A percentile compares a stretch with the other conserved stretches of the same genome.
Evolutionary conservation across 164 flowering plant genomes (phyloP).

Genomic region (Akebia trifoliata): DNA sequence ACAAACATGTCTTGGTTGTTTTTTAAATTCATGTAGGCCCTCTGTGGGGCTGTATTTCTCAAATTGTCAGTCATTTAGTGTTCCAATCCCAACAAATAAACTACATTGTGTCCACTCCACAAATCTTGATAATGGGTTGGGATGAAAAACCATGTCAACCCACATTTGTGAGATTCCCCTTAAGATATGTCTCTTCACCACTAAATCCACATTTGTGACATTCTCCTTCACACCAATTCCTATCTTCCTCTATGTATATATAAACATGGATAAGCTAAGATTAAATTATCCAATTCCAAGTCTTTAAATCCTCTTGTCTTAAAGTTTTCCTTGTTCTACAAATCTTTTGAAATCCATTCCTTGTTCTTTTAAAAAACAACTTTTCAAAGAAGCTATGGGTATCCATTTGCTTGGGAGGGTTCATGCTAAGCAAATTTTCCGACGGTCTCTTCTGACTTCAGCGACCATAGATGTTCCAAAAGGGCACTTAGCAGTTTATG

Average conservation of each 20-base stretch:
- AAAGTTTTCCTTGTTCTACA: neutral
- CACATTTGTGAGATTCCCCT: too few relatives aligned
- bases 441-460: neutral
- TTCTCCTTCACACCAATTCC: too few relatives aligned
- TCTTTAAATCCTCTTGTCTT: too few relatives aligned
- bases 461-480: slow-evolving; percentile 17
- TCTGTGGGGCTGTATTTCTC: too few relatives aligned
- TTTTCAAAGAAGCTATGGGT: slow-evolving; percentile 6
- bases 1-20: too few relatives aligned
- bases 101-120: neutral
- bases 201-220: neutral
- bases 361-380: neutral
- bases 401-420: slow-evolving; percentile 8
- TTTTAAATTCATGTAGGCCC: neutral
- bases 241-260: too few relatives aligned
- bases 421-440: slow-evolving; percentile 15
- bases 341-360: neutral
- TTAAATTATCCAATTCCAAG: too few relatives aligned
- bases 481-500: too few relatives aligned
- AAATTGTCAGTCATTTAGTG: too few relatives aligned
- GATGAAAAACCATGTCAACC: slow-evolving; percentile 5
- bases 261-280: too few relatives aligned
- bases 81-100: too few relatives aligned
- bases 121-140: neutral
- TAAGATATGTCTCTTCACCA: neutral